Base-by-base conservation (phyloP, 2,329 filamentous ascomycete genomes). In the Zasmidium citrigriseum region DNA sequence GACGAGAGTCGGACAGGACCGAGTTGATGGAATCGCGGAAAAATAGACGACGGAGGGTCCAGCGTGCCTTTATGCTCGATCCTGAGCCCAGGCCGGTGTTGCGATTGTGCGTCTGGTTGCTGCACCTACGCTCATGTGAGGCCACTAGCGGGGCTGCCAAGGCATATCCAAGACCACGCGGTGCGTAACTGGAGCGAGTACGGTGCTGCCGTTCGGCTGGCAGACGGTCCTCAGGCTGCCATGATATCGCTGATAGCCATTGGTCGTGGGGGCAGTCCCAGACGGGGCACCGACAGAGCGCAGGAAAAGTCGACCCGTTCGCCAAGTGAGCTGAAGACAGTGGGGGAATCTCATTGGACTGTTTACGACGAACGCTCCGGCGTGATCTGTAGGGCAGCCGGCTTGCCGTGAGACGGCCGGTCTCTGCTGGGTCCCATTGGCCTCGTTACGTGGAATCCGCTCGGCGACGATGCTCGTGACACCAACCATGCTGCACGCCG, bases 61-160 rank as follows among this genome's bases (percentile, higher is more conserved):
- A 27, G 16, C 10, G 46, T 24, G n/a, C 46, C 25, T 27, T 49
- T 49, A 49, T 49, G 46, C 25, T 25, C 25, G 16, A 23, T 16
- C 22, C 22, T 49, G 22, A 25, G 22, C 10, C 21, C 46, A 49
- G 46, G 21, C 4, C 21, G 24, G 22, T 25, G 46, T 49, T 23
- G 27, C 46, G 16, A 25, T n/a, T 14, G n/a, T 22, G 23, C 16
- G 5, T 21, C 45, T 47, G n/a, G 45, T 47, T 21, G 18, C 45
- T 54, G 52, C 52, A 46, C 41, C 52, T 25, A 21, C 48, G 52
- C 41, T 55, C 52, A 55, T 55, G 52, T 47, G 52, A 55, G 44
- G 27, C 20, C 25, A 14, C 11, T 23, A 48, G 52, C 52, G 52
- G 44, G 41, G 24, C 41, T n/a, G 44, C 52, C 52, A 55, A 55